Conservation (phyloP, 2,329 filamentous ascomycete species). For the Hypocreales sp. region DNA sequence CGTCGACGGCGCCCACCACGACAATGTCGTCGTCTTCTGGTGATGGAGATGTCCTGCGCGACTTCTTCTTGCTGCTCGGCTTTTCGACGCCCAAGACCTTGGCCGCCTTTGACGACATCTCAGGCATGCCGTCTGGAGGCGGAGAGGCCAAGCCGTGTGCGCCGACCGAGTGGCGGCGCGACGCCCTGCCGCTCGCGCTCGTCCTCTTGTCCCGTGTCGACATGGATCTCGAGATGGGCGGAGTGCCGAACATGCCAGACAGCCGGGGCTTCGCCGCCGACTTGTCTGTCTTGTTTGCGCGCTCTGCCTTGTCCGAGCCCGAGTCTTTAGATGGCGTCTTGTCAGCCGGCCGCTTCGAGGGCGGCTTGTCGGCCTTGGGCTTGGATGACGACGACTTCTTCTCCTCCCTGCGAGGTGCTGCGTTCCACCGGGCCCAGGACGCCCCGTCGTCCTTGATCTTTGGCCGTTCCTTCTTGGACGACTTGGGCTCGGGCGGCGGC, state of each 20-base stretch:
- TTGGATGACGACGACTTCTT: constrained; percentile 44
- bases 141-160: constrained; percentile 53
- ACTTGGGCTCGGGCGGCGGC: constrained; percentile 39
- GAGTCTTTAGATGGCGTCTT: constrained; percentile 52
- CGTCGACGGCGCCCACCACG: constrained; percentile 26
- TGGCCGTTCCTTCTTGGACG: constrained; percentile 58
- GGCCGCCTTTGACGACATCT: constrained; percentile 61
- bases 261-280: constrained; percentile 37
- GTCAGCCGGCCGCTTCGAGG: constrained; percentile 35
- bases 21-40: constrained; percentile 34
- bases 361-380: constrained; percentile 48
- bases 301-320: constrained; percentile 53
- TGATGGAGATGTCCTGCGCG: constrained; percentile 21
- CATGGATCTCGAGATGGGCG: constrained; percentile 52
- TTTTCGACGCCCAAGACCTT: constrained; percentile 52
- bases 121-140: constrained; percentile 50
- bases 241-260: constrained; percentile 51
- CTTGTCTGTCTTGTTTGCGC: constrained; percentile 25
- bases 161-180: constrained; percentile 55
- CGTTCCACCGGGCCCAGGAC: constrained; percentile 65
- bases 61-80: constrained; percentile 24
- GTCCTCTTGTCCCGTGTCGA: constrained; percentile 50
- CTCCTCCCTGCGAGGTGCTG: constrained; percentile 24
- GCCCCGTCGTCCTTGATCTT: constrained; percentile 57
- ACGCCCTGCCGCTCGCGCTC: constrained; percentile 41